Evolutionary conservation across 2,329 filamentous ascomycete species (phyloP).

Genomic region (Raffaelea arxii): DNA sequence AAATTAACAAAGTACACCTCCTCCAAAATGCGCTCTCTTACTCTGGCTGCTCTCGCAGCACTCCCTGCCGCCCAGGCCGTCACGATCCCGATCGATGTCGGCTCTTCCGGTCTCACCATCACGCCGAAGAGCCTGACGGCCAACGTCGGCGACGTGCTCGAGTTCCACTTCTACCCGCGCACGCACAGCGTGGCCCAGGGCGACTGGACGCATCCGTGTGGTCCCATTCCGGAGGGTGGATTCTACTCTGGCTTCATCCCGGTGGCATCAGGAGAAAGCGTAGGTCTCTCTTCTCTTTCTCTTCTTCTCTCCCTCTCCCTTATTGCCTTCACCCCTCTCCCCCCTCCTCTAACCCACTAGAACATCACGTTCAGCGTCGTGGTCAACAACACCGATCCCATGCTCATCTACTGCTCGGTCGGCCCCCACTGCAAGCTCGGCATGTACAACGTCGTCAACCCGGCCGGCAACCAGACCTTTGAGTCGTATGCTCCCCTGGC

Average conservation of each 20-base stretch:
- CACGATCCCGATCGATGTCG: slow-evolving; percentile 27
- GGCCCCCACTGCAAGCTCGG: slow-evolving; percentile 29
- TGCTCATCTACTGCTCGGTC: slow-evolving; percentile 36
- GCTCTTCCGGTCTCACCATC: slow-evolving; percentile 30
- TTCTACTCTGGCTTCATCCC: slow-evolving; percentile 41
- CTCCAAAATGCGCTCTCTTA: background rate
- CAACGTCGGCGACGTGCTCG: slow-evolving; percentile 34
- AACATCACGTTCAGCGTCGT: slow-evolving; percentile 28
- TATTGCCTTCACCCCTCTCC: background rate
- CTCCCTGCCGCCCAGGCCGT: slow-evolving; percentile 7
- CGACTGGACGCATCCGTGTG: slow-evolving; percentile 37
- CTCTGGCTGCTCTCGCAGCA: slow-evolving; percentile 1
- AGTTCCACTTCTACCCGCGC: slow-evolving; percentile 41
- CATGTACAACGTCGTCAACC: slow-evolving; percentile 37
- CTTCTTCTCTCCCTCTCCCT: background rate
- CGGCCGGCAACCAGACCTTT: slow-evolving; percentile 12
- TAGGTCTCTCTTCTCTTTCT: slow-evolving; percentile 6
- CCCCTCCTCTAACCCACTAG: slow-evolving; percentile 14
- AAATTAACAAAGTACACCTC: too few species aligned
- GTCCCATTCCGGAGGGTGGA: slow-evolving; percentile 25
- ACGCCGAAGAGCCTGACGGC: slow-evolving; percentile 33
- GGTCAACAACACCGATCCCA: slow-evolving; percentile 28
- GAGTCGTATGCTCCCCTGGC: slow-evolving; percentile 12
- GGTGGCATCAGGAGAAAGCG: slow-evolving; percentile 14
- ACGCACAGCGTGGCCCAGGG: slow-evolving; percentile 41